These are phyloP conservation scores for Stagonosporopsis cucurbitacearum DNA, from an alignment of 2,329 filamentous ascomycete species.

Conservation along the genomic window DNA sequence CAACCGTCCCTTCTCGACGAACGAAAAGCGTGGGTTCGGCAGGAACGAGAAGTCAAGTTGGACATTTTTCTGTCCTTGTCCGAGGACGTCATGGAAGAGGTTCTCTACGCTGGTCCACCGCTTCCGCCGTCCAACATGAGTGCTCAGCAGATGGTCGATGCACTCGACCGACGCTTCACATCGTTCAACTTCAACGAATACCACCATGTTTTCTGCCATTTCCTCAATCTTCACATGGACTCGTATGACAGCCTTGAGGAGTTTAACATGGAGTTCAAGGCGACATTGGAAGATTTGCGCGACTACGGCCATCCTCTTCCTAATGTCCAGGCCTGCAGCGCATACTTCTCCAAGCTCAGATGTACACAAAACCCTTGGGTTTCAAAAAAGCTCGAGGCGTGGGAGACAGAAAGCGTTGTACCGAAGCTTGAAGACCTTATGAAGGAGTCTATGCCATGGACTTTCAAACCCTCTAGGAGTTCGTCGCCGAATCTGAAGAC, in stretches of 20 bases:
- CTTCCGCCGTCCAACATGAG: constrained; percentile 42
- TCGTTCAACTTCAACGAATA: constrained; percentile 44
- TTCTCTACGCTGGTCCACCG: constrained; percentile 45
- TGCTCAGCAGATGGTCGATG: constrained; percentile 42
- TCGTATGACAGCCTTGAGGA: constrained; percentile 41
- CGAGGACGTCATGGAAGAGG: constrained; percentile 48
- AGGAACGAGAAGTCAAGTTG: constrained; percentile 46
- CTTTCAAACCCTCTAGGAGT: constrained; percentile 37
- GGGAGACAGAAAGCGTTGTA: constrained; percentile 31
- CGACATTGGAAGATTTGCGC: constrained; percentile 41
- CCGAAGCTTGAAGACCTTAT: constrained; percentile 38
- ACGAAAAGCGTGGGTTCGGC: constrained; percentile 43
- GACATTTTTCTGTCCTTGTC: constrained; percentile 47
- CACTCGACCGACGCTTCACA: constrained; percentile 37
- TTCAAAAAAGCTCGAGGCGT: constrained; percentile 40
- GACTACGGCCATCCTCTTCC: constrained; percentile 44
- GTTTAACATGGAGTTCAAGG: constrained; percentile 44
- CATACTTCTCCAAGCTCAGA: constrained; percentile 48
- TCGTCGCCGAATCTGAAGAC: constrained; percentile 23
- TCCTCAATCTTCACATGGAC: constrained; percentile 47
- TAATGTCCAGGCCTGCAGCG: constrained; percentile 46
- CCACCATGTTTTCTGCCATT: constrained; percentile 48
- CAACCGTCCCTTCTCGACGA: constrained; percentile 45
- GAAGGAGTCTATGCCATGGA: constrained; percentile 42
- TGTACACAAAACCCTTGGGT: constrained; percentile 50